phyloP scores from a whole-genome alignment of 306 rosid species.

The Begonia loranthoides region DNA sequence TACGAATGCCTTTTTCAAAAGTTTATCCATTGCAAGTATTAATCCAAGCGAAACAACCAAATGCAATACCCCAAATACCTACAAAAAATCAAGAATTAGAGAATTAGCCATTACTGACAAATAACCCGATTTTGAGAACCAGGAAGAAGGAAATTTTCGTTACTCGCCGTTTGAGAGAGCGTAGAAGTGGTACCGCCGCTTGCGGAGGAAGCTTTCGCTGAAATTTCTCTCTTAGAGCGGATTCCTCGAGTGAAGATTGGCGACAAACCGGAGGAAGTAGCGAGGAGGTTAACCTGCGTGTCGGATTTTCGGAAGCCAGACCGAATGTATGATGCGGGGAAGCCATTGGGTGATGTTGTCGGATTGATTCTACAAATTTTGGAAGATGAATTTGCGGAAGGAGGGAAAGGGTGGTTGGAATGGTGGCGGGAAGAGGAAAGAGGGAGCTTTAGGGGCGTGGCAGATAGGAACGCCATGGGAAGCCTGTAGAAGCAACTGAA shows the following conservation, averaged over 20 bases:
- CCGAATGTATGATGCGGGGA: slow-evolving; percentile 3
- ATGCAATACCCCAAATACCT: slow-evolving; percentile 53
- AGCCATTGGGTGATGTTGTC: slow-evolving; percentile 13
- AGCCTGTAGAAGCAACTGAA: background rate
- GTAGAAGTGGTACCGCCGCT: slow-evolving; percentile 37
- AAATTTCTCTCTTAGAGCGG: slow-evolving; percentile 13
- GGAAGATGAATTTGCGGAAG: slow-evolving; percentile 7
- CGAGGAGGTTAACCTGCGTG: slow-evolving; percentile 2
- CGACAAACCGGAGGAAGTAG: slow-evolving; percentile 18
- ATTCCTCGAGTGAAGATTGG: slow-evolving; percentile 23
- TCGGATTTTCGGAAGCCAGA: slow-evolving; percentile 7
- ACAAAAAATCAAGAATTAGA: slow-evolving; percentile 1
- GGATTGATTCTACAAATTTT: slow-evolving; percentile 1
- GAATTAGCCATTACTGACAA: background rate
- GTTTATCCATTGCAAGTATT: slow-evolving; percentile 42
- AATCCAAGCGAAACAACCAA: slow-evolving; percentile 62
- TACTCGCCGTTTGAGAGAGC: slow-evolving; percentile 35
- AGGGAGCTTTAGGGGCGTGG: slow-evolving; percentile 11
- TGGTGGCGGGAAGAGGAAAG: slow-evolving; percentile 18
- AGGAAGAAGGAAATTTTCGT: background rate
- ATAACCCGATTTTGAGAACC: background rate
- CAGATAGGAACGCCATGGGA: slow-evolving; percentile 42
- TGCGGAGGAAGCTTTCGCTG: slow-evolving; percentile 28
- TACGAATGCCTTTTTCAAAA: slow-evolving; percentile 55
- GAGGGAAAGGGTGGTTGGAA: slow-evolving; percentile 5